phyloP scores from a whole-genome alignment of 345 rosid species.

The Pelargonium nanum region DNA sequence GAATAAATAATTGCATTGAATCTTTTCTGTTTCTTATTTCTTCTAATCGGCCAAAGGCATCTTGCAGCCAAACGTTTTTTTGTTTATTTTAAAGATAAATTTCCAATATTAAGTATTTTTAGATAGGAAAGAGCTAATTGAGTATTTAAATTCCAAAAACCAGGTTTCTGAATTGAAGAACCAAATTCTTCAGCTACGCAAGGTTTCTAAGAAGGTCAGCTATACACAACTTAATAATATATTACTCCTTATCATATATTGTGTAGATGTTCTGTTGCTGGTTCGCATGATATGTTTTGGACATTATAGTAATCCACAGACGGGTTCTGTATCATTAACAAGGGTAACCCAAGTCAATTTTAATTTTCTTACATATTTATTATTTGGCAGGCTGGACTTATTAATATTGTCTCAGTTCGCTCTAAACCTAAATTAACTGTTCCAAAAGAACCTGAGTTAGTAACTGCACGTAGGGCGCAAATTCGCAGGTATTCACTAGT shows the following conservation, averaged over 20 bases:
- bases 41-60: too few relatives aligned
- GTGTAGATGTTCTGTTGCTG: background rate
- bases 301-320: background rate
- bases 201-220: constrained; percentile 32
- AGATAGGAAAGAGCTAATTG: background rate
- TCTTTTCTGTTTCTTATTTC: background rate
- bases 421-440: constrained; percentile 31
- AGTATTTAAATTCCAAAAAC: constrained; percentile 6
- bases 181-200: constrained; percentile 46
- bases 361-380: background rate
- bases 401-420: constrained; percentile 11
- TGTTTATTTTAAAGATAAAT: too few relatives aligned
- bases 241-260: background rate
- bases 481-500: constrained; percentile 25
- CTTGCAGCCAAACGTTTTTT: too few relatives aligned
- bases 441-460: constrained; percentile 47
- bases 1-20: background rate
- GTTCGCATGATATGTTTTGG: background rate
- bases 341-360: background rate
- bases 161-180: constrained; percentile 61
- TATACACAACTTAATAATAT: background rate
- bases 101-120: background rate
- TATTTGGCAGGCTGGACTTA: constrained; percentile 18
- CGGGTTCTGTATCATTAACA: background rate
- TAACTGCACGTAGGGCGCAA: constrained; percentile 48